phyloP scores from a whole-genome alignment of 768 basidiomycete genomes.

The Leucocoprinus leucothites region DNA sequence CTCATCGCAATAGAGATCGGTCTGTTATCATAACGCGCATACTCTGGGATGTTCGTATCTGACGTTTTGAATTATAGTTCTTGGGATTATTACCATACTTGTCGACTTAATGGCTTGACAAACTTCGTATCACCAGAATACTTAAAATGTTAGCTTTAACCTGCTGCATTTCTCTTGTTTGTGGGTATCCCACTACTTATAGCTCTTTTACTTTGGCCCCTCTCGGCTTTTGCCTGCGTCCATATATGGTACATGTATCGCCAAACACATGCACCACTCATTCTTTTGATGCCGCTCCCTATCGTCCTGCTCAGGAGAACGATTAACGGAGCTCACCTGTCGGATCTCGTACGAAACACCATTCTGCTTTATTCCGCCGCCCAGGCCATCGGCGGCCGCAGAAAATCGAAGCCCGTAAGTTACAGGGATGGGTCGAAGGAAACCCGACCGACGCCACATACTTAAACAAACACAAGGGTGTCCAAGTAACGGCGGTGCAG shows the following conservation, averaged over 20 bases:
- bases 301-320: neutral
- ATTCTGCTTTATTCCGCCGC: conserved; percentile 6
- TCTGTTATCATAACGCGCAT: conserved; percentile 27
- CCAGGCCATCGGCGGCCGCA: conserved; percentile 8
- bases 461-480: neutral
- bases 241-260: neutral
- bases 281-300: too few relatives aligned
- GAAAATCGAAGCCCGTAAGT: conserved; percentile 4
- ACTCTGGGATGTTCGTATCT: conserved; percentile 5
- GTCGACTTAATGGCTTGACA: conserved; percentile 70
- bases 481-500: neutral
- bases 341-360: too few relatives aligned
- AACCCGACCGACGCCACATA: conserved; percentile 2
- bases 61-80: conserved; percentile 40
- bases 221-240: neutral
- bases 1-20: conserved; percentile 89
- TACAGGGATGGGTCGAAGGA: neutral
- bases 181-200: neutral
- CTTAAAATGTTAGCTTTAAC: too few relatives aligned
- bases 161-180: neutral
- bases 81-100: conserved; percentile 88
- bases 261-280: too few relatives aligned
- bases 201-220: neutral
- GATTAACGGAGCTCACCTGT: too few relatives aligned
- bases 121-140: too few relatives aligned